Percentiles rank a stretch among this genome's conserved stretches.
phyloP scores from a whole-genome alignment of 208 protist species.

The Crithidia expoeki region DNA sequence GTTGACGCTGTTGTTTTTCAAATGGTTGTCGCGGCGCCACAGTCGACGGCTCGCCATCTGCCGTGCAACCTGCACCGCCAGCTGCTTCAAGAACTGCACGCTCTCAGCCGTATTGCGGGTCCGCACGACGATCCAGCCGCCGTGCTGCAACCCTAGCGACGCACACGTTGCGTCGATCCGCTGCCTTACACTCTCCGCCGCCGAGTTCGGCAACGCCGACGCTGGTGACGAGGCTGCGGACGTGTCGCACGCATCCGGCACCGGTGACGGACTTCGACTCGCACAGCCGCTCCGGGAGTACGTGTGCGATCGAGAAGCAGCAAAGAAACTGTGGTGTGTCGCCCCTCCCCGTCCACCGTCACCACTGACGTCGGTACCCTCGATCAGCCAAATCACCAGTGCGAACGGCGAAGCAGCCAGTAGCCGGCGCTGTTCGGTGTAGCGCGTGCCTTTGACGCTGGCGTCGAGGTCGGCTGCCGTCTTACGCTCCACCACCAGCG shows the following conservation, averaged over 20 bases:
- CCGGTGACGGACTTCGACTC: constrained; percentile 16
- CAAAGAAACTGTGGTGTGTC: background rate
- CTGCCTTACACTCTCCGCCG: constrained; percentile 20
- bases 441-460: constrained; percentile 67
- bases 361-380: constrained; percentile 38
- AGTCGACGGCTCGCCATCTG: constrained; percentile 23
- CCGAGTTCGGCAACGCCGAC: background rate
- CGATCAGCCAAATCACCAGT: constrained; percentile 75
- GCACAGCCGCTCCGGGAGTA: background rate
- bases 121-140: constrained; percentile 45
- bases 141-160: constrained; percentile 31
- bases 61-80: constrained; percentile 25
- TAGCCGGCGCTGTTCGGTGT: constrained; percentile 71
- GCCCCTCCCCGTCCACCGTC: background rate
- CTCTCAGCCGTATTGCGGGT: constrained; percentile 57
- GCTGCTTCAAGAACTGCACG: constrained; percentile 41
- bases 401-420: constrained; percentile 56
- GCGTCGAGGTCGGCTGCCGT: constrained; percentile 73
- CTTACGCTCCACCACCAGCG: constrained; percentile 83
- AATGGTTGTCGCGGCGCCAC: background rate
- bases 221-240: background rate
- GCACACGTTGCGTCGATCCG: constrained; percentile 56
- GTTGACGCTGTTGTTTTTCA: background rate
- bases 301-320: background rate
- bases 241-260: background rate